A percentile compares a stretch with the other conserved stretches of the same genome.
Conservation (phyloP, 2,329 filamentous ascomycete species). For the Colletotrichum camelliae region DNA sequence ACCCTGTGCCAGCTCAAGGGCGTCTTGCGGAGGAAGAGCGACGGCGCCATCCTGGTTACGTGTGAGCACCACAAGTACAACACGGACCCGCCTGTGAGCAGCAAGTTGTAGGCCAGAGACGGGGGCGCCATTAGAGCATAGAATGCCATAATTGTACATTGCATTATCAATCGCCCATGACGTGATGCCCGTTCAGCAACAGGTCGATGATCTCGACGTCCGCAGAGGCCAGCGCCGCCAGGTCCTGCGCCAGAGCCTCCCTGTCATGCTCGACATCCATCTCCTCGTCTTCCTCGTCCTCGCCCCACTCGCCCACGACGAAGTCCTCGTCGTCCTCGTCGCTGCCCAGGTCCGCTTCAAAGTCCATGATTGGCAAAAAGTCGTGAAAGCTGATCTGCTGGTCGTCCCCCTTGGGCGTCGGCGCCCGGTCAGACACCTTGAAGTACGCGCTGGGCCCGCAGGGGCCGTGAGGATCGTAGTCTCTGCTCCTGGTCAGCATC, state of each 20-base stretch:
- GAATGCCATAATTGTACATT: neutral
- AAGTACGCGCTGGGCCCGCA: constrained; percentile 79
- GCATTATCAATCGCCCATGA: neutral
- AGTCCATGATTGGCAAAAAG: constrained; percentile 25
- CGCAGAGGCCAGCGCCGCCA: constrained; percentile 20
- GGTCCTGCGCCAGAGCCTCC: constrained; percentile 28
- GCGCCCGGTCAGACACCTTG: constrained; percentile 56
- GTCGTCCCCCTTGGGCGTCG: constrained; percentile 27
- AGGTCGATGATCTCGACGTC: constrained; percentile 19
- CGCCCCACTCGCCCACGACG: constrained; percentile 24
- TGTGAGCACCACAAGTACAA: constrained; percentile 72
- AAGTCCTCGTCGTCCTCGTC: constrained; percentile 28
- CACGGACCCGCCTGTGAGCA: constrained; percentile 48
- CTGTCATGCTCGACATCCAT: constrained; percentile 29
- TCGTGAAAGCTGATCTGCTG: constrained; percentile 22
- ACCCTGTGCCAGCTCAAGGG: constrained; percentile 59
- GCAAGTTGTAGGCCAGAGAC: constrained; percentile 27
- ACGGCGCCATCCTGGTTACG: constrained; percentile 58
- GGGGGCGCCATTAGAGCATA: neutral
- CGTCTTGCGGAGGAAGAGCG: constrained; percentile 57
- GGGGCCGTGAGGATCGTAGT: constrained; percentile 72
- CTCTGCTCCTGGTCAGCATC: constrained; percentile 40
- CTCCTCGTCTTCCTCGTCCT: constrained; percentile 34
- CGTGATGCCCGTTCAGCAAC: constrained; percentile 6
- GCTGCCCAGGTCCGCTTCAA: constrained; percentile 25